Evolutionary conservation across 208 protist genomes (phyloP).

Genomic region (Leishmania tarentolae): DNA sequence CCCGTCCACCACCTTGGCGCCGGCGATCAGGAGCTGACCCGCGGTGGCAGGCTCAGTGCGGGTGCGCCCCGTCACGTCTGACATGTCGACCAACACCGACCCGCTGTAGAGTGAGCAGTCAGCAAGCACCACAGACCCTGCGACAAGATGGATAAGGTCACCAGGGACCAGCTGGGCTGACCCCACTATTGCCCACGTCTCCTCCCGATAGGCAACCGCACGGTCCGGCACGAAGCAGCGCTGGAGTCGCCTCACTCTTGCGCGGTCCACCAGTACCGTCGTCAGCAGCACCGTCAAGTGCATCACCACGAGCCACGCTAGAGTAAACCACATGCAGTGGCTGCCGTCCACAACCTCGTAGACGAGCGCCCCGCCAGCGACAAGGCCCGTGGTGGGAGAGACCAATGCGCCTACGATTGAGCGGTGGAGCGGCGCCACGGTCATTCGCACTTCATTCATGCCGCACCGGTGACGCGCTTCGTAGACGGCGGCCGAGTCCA

Average conservation of each 20-base stretch:
- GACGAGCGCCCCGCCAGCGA: not conserved
- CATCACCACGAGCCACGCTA: conserved; percentile 1
- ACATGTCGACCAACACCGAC: conserved; percentile 75
- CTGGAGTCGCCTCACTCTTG: conserved; percentile 10
- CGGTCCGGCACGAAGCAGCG: conserved; percentile 3
- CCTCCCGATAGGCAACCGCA: conserved; percentile 77
- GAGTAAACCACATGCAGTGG: not conserved
- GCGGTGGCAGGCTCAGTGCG: conserved; percentile 71
- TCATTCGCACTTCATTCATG: conserved; percentile 11
- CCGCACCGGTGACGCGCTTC: conserved; percentile 9
- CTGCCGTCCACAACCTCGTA: not conserved
- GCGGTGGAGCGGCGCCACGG: not conserved
- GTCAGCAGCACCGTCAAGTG: not conserved
- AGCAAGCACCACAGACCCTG: conserved; percentile 87
- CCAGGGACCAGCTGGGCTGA: conserved; percentile 83
- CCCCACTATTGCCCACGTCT: conserved; percentile 58
- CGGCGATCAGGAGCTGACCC: conserved; percentile 81
- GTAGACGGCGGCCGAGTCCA: conserved; percentile 25
- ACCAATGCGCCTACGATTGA: not conserved
- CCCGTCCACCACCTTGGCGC: conserved; percentile 63
- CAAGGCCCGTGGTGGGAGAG: not conserved
- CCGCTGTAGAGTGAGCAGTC: conserved; percentile 78
- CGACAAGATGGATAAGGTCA: conserved; percentile 82
- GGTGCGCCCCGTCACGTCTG: conserved; percentile 91
- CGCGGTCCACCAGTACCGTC: not conserved